Conservation (phyloP, 176 grass and related monocot species). For the Cocos nucifera region DNA sequence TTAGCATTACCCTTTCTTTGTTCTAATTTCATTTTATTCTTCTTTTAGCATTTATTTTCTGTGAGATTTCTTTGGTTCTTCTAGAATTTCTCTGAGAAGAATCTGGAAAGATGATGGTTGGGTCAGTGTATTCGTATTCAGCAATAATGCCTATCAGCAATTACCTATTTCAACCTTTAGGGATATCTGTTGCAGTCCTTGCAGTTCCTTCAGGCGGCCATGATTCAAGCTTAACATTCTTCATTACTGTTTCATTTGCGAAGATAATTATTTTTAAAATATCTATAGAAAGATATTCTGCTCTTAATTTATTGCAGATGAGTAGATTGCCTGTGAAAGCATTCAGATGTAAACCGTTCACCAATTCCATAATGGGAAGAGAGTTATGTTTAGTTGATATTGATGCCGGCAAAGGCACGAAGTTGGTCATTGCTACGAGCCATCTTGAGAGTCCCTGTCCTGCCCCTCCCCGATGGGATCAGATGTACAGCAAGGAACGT, state of each 20-base stretch:
- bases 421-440: slow-evolving; percentile 42
- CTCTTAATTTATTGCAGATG: slow-evolving; percentile 40
- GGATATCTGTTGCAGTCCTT: too few relatives aligned
- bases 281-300: neutral
- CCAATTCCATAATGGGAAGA: slow-evolving; percentile 63
- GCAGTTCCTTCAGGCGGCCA: too few relatives aligned
- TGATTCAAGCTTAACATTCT: neutral
- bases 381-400: slow-evolving; percentile 46
- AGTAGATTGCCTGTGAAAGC: slow-evolving; percentile 35
- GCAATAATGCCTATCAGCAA: too few relatives aligned
- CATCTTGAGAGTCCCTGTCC: slow-evolving; percentile 88
- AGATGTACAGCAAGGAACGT: slow-evolving; percentile 71
- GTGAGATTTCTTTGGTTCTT: too few relatives aligned
- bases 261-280: neutral
- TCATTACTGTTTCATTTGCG: neutral
- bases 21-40: too few relatives aligned
- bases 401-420: slow-evolving; percentile 8
- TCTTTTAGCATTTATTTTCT: too few relatives aligned
- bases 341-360: slow-evolving; percentile 28
- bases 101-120: too few relatives aligned
- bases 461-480: slow-evolving; percentile 70
- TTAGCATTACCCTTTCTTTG: too few relatives aligned
- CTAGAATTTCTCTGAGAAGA: too few relatives aligned
- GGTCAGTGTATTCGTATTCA: too few relatives aligned
- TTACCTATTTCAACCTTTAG: too few relatives aligned